Evolutionary conservation across 345 rosid species (phyloP).

Genomic region (Angophora floribunda): DNA sequence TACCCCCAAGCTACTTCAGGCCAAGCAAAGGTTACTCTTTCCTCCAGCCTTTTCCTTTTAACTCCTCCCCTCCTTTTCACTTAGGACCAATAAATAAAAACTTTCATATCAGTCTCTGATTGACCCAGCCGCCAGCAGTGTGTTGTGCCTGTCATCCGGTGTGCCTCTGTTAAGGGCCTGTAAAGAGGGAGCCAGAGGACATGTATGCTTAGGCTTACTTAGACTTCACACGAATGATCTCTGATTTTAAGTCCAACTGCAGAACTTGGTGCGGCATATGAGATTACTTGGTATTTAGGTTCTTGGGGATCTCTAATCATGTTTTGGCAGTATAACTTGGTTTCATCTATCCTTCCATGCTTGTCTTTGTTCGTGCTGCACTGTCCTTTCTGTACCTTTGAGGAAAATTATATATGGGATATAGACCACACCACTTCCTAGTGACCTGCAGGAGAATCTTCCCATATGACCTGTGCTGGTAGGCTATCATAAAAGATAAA

Average conservation of each 20-base stretch:
- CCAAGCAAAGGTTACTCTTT: conserved; percentile 53
- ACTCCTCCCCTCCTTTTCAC: neutral
- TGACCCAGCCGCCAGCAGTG: neutral
- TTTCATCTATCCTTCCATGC: neutral
- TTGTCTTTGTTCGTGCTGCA: neutral
- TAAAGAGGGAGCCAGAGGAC: neutral
- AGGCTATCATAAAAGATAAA: neutral
- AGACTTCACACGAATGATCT: neutral
- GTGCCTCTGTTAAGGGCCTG: neutral
- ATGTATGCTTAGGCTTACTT: neutral
- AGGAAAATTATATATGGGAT: neutral
- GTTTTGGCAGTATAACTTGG: neutral
- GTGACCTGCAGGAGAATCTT: neutral
- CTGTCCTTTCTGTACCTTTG: neutral
- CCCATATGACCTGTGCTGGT: neutral
- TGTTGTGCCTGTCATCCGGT: neutral
- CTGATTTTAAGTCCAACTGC: neutral
- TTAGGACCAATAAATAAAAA: neutral
- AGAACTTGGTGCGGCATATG: neutral
- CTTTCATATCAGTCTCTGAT: neutral
- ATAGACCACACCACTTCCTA: neutral
- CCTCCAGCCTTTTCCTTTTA: neutral
- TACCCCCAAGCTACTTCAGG: conserved; percentile 63
- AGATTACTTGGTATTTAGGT: neutral
- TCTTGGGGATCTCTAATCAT: neutral